Evolutionary conservation across 139 green algal genomes (phyloP), one percentile per base, ranked within the genome.

Genomic region (Chlamydomonas sp.): DNA sequence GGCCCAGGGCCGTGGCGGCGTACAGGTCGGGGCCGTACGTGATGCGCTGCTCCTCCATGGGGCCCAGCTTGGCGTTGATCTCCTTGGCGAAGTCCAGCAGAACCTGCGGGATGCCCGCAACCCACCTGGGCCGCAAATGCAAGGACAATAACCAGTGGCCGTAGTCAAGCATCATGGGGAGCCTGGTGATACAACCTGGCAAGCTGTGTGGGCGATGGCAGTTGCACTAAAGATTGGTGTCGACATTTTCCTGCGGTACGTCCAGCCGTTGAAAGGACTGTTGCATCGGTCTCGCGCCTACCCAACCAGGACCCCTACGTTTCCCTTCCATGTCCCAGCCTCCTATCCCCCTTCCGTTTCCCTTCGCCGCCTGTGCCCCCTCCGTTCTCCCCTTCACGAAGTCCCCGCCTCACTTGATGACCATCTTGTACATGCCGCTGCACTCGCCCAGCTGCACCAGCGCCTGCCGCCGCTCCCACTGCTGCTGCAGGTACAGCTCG

Each of bases 51-150:
- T 93, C 91, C 81, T 93, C 91, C 91, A 93, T 93, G 9, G 91
- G 91, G 8, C 91, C 91, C 67, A 92, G 82, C 81, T 93, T 93
- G 58, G 91, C 91, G 58, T 93, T 93, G 81, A 93, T 92, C 69
- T 93, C 85, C 76, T 93, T 92, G 63, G 91, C 91, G 74, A 93
- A 93, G 83, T 93, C 91, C 69, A 93, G 85, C 59, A 93, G 89
- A 63, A 93, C 89, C 72, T 93, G 89, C 2, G 91, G 91, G 16
- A 93, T 89, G 83, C 91, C 91, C 15, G 85, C 91, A 14, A 93
- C 57, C 77, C 84, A 90, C 86, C 89, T 93, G 87, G 5, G 20
- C 6, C 20, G 20, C 58, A 6, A 20, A 58, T 18, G 71, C 2
- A 9, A 20, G 17, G 9, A 6, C 2, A 58, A 77, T 6, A 16